Evolutionary conservation across 352 stramenopile species (phyloP).

Genomic region (Globisporangium iwayamae): DNA sequence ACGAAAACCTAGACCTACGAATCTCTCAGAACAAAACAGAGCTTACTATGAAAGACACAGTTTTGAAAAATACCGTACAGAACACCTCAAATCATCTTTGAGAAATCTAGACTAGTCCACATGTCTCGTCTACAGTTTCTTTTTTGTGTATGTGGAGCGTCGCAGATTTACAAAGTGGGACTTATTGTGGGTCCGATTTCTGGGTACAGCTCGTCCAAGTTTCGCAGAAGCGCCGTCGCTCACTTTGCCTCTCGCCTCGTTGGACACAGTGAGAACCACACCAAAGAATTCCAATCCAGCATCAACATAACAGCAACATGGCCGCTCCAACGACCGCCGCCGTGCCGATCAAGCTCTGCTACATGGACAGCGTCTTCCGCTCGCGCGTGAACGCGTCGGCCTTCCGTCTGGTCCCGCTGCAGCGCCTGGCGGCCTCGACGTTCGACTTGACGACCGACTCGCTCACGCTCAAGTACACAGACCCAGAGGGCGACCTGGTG

Average conservation of each 20-base stretch:
- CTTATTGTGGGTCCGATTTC: not conserved
- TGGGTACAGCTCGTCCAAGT: not conserved
- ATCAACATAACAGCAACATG: not conserved
- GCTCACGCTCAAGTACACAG: conserved; percentile 80
- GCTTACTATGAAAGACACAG: not conserved
- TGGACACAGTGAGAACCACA: not conserved
- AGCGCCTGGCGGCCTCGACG: conserved; percentile 47
- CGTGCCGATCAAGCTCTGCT: conserved; percentile 71
- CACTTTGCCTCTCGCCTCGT: not conserved
- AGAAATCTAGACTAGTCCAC: not conserved
- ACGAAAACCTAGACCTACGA: not conserved
- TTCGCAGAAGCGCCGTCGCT: not conserved
- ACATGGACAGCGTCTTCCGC: conserved; percentile 75
- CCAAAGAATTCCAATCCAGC: not conserved
- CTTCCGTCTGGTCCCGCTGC: conserved; percentile 45
- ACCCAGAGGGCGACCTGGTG: conserved; percentile 61
- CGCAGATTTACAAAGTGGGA: not conserved
- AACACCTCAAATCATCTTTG: not conserved
- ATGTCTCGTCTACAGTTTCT: not conserved
- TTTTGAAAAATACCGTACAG: not conserved
- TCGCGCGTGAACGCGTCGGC: conserved; percentile 49
- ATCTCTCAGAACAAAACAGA: not conserved
- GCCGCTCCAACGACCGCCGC: not conserved
- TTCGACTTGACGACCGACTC: conserved; percentile 40
- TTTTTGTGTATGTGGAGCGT: not conserved